phyloP scores from a whole-genome alignment of 2,329 filamentous ascomycete species.

The Arthrobotrys conoides region DNA sequence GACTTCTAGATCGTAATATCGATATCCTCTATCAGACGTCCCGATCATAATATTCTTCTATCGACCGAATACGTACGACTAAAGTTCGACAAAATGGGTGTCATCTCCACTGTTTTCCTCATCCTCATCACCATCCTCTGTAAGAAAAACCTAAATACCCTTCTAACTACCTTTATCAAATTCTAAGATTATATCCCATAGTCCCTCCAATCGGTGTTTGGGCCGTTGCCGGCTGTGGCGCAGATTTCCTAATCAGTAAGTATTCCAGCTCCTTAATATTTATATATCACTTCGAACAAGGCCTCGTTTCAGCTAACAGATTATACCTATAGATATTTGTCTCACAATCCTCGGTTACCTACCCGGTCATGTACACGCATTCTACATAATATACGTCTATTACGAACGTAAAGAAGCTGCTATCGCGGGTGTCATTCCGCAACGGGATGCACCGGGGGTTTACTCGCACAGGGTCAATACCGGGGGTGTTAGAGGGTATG shows the following conservation, averaged over 20 bases:
- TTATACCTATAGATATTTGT: constrained; percentile 71
- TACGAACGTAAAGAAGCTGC: constrained; percentile 73
- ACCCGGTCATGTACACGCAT: constrained; percentile 83
- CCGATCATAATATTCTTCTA: background rate
- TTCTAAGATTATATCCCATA: constrained; percentile 65
- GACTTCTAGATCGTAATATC: too few species aligned
- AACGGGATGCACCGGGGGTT: constrained; percentile 43
- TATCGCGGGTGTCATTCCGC: constrained; percentile 30
- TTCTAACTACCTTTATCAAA: background rate
- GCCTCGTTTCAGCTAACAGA: background rate
- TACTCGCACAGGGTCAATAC: constrained; percentile 53
- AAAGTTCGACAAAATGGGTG: constrained; percentile 64
- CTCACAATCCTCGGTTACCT: constrained; percentile 79
- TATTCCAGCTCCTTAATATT: background rate
- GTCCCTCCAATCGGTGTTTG: constrained; percentile 78
- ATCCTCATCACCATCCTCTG: constrained; percentile 70
- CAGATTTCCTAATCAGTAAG: constrained; percentile 66
- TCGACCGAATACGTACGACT: background rate
- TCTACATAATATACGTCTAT: constrained; percentile 87
- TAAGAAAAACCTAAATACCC: constrained; percentile 64
- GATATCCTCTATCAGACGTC: background rate
- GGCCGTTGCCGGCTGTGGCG: constrained; percentile 76
- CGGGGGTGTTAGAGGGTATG: constrained; percentile 50
- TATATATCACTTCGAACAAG: background rate
- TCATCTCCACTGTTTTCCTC: constrained; percentile 67